A percentile compares a stretch with the other conserved stretches of the same genome.
phyloP scores from a whole-genome alignment of 2,329 filamentous ascomycete genomes.

The Penicillium rolfsii region DNA sequence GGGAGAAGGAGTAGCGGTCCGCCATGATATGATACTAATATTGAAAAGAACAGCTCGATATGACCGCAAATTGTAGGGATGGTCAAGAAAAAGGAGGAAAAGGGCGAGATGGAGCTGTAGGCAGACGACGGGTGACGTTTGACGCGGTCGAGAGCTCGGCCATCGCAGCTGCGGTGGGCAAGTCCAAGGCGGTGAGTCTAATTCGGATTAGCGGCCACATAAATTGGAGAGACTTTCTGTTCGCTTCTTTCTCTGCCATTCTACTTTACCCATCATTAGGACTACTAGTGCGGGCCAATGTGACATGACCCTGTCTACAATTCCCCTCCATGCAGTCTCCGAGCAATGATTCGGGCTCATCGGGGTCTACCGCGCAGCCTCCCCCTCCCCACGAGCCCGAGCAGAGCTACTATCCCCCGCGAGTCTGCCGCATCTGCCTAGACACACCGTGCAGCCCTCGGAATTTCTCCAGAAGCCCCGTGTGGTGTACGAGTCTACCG shows the following conservation, averaged over 20 bases:
- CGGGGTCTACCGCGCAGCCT: conserved; percentile 25
- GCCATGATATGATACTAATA: conserved; percentile 66
- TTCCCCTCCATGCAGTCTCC: conserved; percentile 17
- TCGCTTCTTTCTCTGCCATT: not conserved
- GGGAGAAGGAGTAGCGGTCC: conserved; percentile 98
- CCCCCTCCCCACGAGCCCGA: conserved; percentile 30
- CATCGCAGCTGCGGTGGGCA: conserved; percentile 41
- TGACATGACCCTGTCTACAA: not conserved
- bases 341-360: conserved; percentile 33
- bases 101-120: conserved; percentile 26
- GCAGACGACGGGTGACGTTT: conserved; percentile 39
- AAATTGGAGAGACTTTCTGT: conserved; percentile 7
- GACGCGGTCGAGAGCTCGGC: conserved; percentile 27
- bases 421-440: conserved; percentile 87
- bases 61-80: conserved; percentile 9
- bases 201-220: conserved; percentile 21
- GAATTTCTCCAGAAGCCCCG: conserved; percentile 60
- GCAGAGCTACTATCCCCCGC: conserved; percentile 63
- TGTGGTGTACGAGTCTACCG: conserved; percentile 73
- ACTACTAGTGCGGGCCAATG: not conserved
- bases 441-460: conserved; percentile 68
- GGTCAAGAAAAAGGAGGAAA: conserved; percentile 19
- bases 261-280: not conserved
- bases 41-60: not conserved
- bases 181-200: conserved; percentile 28